These are phyloP conservation scores for Penicillium robsamsonii DNA, from an alignment of 495 filamentous ascomycete genomes.

Conservation along the genomic window DNA sequence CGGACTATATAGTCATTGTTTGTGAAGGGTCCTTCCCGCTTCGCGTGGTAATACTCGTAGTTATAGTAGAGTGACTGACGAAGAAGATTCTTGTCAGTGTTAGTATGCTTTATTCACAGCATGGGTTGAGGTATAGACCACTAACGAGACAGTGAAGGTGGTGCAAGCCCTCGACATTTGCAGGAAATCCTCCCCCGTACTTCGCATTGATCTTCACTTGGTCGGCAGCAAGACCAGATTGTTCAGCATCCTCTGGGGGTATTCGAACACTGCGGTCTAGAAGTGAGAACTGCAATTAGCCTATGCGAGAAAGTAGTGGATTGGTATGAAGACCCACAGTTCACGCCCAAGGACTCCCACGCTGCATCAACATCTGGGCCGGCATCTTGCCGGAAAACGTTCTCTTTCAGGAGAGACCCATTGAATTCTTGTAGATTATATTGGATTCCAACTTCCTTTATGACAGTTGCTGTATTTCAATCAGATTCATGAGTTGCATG, in stretches of 20 bases:
- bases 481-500: background rate
- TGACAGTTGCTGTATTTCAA: constrained; percentile 28
- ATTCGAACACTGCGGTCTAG: constrained; percentile 43
- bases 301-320: background rate
- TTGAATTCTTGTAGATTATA: constrained; percentile 43
- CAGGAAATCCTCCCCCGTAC: constrained; percentile 54
- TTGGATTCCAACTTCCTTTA: constrained; percentile 31
- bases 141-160: constrained; percentile 56
- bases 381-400: constrained; percentile 49
- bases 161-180: constrained; percentile 56
- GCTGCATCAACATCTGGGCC: constrained; percentile 57
- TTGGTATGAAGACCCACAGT: constrained; percentile 37
- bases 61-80: constrained; percentile 56
- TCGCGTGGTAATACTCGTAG: constrained; percentile 52
- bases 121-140: background rate
- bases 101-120: background rate
- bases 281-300: background rate
- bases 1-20: constrained; percentile 51
- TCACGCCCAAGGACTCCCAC: constrained; percentile 53
- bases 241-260: constrained; percentile 33
- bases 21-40: constrained; percentile 46
- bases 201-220: constrained; percentile 52
- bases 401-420: constrained; percentile 52
- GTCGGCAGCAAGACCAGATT: constrained; percentile 41
- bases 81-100: constrained; percentile 45